Evolutionary conservation across 805 yeast species (phyloP), one percentile per base, ranked within the genome.

Genomic region (Starmerella tilneyi): DNA sequence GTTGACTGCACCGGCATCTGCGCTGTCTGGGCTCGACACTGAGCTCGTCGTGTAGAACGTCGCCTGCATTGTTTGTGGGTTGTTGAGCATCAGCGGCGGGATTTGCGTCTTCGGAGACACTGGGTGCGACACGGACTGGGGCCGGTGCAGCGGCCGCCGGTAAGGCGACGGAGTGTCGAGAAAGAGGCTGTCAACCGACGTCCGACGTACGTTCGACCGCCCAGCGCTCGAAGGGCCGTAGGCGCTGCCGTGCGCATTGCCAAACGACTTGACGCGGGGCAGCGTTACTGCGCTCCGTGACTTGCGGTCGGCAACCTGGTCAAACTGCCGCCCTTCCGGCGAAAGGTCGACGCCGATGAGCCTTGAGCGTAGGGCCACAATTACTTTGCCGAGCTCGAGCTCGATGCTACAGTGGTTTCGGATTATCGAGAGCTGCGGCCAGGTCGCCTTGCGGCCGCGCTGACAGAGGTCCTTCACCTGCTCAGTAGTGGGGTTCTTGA

Each of bases 371-470:
- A 86, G 61, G 8, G 63, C 58, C n/a, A 79, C 70, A 9, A 92
- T 85, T 8, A 92, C 81, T 47, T 72, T 73, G 61, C 89, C 97
- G 32, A 89, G 66, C 0, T 86, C 81, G 61, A 89, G 80, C 58
- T 89, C 98, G 26, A 86, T 76, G 0, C 92, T 79, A 63, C 96
- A 86, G 58, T 85, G 95, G 60, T 92, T 89, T 53, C 79, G 73
- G 38, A 89, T 84, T 35, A 88, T 71, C 2, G 94, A 76, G 4
- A 92, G 63, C 57, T 84, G 84, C 0, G 96, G 94, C 96, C 97
- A 89, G 0, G 96, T 80, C 0, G 96, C 89, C 46, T 84, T 68
- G 1, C 94, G 92, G 1, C 97, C 98, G 50, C 94, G 72, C 31
- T 78, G 70, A 2, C 81, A 73, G 47, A 83, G 75, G 46, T 79